Conservation (phyloP, 129 eudicot genomes). For the Scalesia atractyloides region DNA sequence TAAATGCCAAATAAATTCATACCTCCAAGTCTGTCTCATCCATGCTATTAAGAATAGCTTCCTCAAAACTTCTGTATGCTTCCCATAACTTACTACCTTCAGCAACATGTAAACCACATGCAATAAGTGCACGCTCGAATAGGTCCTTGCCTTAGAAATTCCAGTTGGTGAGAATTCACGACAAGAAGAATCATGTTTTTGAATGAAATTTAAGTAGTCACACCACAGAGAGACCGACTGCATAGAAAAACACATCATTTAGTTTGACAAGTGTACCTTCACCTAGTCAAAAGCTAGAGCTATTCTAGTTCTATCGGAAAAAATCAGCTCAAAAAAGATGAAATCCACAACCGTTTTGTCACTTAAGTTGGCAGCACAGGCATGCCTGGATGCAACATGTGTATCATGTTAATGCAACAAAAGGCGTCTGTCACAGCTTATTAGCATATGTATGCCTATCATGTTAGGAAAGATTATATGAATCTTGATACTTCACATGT, state of each 20-base stretch:
- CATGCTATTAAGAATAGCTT: constrained; percentile 54
- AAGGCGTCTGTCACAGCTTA: neutral
- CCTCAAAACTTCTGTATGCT: constrained; percentile 72
- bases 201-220: constrained; percentile 76
- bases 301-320: constrained; percentile 1
- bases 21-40: constrained; percentile 62
- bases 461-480: neutral
- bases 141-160: constrained; percentile 71
- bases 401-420: constrained; percentile 5
- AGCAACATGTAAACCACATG: constrained; percentile 86
- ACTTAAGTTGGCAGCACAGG: constrained; percentile 1
- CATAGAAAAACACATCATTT: constrained; percentile 30
- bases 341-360: neutral
- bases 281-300: neutral
- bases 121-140: constrained; percentile 89
- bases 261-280: neutral
- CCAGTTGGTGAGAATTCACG: constrained; percentile 66
- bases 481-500: neutral
- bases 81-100: constrained; percentile 90
- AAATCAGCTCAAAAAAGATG: neutral
- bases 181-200: constrained; percentile 64
- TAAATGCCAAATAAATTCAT: constrained; percentile 7
- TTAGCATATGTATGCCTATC: neutral
- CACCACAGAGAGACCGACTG: constrained; percentile 89
- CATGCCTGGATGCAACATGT: neutral